Conservation (phyloP, 2,329 filamentous ascomycete genomes). For the Trichophyton equinum region DNA sequence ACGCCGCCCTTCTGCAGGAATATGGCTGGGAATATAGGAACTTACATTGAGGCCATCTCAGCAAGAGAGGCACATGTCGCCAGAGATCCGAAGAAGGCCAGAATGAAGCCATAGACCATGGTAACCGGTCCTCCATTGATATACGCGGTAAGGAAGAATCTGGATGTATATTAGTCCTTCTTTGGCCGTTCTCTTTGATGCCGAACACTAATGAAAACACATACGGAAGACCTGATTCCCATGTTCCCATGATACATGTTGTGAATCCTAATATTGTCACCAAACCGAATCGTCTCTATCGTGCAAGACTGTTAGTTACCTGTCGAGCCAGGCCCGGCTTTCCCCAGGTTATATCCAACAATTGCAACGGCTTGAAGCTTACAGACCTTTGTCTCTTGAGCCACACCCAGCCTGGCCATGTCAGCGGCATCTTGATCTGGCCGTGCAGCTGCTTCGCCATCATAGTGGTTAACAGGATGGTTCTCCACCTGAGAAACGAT, state of each 20-base stretch:
- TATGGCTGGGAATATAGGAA: not conserved
- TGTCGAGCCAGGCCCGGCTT: not conserved
- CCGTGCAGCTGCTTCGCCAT: not conserved
- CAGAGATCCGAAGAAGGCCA: conserved; percentile 21
- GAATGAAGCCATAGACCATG: conserved; percentile 27
- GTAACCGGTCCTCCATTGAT: conserved; percentile 29
- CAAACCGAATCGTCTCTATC: conserved; percentile 3
- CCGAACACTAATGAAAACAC: not conserved
- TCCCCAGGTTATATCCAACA: not conserved
- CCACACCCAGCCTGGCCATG: conserved; percentile 2
- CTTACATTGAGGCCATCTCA: conserved; percentile 35
- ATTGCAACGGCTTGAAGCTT: not conserved
- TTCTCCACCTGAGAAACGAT: not conserved
- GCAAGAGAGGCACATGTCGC: conserved; percentile 29
- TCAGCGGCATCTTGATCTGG: not conserved
- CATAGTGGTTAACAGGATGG: not conserved
- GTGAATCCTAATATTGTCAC: conserved; percentile 6
- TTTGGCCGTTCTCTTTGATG: not conserved
- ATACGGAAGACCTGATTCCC: conserved; percentile 1
- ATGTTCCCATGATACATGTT: conserved; percentile 3
- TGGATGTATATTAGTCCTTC: not conserved
- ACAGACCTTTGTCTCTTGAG: conserved; percentile 4
- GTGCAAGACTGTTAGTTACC: not conserved
- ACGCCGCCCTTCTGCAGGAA: no score
- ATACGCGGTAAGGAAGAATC: conserved; percentile 21